Percentiles rank a stretch among this genome's conserved stretches.
These are phyloP conservation scores for Ogataea henricii DNA, from an alignment of 805 yeast species.

Conservation along the genomic window DNA sequence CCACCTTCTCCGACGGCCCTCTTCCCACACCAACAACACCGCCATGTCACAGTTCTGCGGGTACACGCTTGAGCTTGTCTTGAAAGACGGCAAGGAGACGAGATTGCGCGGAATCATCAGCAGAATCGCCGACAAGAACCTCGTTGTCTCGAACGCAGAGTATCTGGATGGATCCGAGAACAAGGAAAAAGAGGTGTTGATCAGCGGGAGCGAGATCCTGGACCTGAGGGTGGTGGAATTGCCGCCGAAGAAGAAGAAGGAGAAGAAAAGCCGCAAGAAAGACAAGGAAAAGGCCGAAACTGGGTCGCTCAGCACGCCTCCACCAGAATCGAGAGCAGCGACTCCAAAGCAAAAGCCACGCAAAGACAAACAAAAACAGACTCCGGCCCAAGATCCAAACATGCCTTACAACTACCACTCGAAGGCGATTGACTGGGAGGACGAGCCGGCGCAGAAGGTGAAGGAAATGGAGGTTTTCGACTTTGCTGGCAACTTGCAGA, in stretches of 20 bases:
- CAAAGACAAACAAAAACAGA: constrained; percentile 16
- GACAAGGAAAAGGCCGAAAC: constrained; percentile 9
- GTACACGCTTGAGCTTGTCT: constrained; percentile 45
- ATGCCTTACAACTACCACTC: constrained; percentile 24
- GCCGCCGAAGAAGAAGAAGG: constrained; percentile 40
- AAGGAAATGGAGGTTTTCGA: constrained; percentile 70
- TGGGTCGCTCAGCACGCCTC: constrained; percentile 4
- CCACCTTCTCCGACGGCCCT: too few species aligned
- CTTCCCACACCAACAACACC: neutral
- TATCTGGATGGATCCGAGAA: constrained; percentile 31
- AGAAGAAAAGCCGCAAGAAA: constrained; percentile 23
- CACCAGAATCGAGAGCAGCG: constrained; percentile 9
- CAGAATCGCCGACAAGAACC: constrained; percentile 24
- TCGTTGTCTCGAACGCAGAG: constrained; percentile 36
- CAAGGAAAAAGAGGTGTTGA: constrained; percentile 21
- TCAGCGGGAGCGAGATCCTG: constrained; percentile 43
- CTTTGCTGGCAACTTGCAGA: constrained; percentile 75
- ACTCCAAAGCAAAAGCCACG: constrained; percentile 21
- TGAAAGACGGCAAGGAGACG: constrained; percentile 39
- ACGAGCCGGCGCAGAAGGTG: constrained; percentile 48
- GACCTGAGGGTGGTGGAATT: constrained; percentile 59
- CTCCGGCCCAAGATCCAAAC: constrained; percentile 19
- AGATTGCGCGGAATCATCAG: constrained; percentile 30
- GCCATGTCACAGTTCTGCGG: constrained; percentile 46
- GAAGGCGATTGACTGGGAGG: constrained; percentile 48